Base-by-base conservation (phyloP, 2,329 filamentous ascomycete species). In the Scytalidium sp. region DNA sequence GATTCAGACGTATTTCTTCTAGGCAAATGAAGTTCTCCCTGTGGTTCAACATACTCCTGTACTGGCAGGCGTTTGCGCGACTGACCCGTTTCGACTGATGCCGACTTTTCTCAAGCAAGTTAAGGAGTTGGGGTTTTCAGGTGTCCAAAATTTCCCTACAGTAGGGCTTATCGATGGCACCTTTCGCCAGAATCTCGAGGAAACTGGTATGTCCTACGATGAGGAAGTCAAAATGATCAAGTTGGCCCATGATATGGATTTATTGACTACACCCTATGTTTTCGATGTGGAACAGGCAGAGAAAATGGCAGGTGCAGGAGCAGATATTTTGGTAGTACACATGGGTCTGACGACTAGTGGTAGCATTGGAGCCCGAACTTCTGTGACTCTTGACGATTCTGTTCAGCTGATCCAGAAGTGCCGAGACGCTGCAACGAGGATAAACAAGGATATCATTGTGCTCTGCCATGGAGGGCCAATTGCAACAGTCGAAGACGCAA, bases 81-180 rank as follows among this genome's bases (percentile, higher is more conserved):
- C 84, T 0, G 85, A 89, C 53, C 86, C 85, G 0, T 87, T 88
- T 67, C 75, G 81, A 23, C 72, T 77, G 50, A 87, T 88, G 63
- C 67, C 75, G 2, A 60, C 66, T 4, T 88, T 89, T 59, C 71
- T 88, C 15, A 61, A 64, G 17, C 75, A 87, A 60, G 69, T 89
- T 29, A 76, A 78, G 48, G 74, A 75, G 1, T 65, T 86, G 15
- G 85, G 85, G 0, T 88, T 89, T 55, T 78, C 79, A 2, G 86
- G 86, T 2, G 75, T 88, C 13, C 85, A 89, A 64, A 89, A 89
- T 59, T 89, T 89, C 62, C 85, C 85, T 1, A 88, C 85, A 0
- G 84, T 88, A 2, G 85, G 85, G 0, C 69, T 89, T 19, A 83
- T 88, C 29, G 85, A 89, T 63, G 85, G 84, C 1, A 74, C 74